phyloP scores from a whole-genome alignment of 2,329 filamentous ascomycete species.

The Aspergillus persii region DNA sequence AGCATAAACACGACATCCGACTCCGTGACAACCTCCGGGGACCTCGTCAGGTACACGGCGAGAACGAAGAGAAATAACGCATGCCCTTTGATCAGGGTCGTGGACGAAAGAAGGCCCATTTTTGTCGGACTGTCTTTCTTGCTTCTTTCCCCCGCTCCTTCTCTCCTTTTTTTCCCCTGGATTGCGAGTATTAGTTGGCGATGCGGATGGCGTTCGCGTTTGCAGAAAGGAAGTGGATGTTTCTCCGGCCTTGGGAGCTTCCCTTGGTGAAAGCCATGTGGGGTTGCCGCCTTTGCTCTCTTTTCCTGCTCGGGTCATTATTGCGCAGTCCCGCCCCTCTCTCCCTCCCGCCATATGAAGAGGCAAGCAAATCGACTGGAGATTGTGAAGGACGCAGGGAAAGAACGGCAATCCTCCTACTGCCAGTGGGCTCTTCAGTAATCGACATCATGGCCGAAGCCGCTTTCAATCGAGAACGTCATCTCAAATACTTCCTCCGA shows the following conservation, averaged over 20 bases:
- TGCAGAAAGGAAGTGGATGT: not conserved
- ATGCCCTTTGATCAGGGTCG: constrained; percentile 75
- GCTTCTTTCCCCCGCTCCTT: too few relatives aligned
- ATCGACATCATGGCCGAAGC: constrained; percentile 26
- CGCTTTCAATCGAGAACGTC: constrained; percentile 54
- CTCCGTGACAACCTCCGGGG: constrained; percentile 69
- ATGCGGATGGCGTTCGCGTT: not conserved
- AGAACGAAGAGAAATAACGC: constrained; percentile 82
- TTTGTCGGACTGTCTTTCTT: constrained; percentile 14
- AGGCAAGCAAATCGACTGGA: not conserved
- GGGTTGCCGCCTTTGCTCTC: constrained; percentile 20
- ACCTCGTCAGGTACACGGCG: constrained; percentile 78
- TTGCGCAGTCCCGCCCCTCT: constrained; percentile 13
- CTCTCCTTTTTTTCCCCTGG: not conserved
- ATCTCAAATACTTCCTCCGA: constrained; percentile 89
- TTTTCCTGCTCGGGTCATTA: not conserved
- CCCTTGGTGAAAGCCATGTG: constrained; percentile 17
- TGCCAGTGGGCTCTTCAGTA: not conserved
- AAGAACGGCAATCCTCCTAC: not conserved
- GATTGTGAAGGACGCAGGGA: not conserved
- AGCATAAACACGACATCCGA: constrained; percentile 78
- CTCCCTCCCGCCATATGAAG: constrained; percentile 14
- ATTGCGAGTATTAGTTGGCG: not conserved
- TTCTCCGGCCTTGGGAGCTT: too few relatives aligned
- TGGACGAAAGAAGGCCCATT: constrained; percentile 81